Evolutionary conservation across 179 eudicot genomes (phyloP).

Genomic region (Gypsophila paniculata): DNA sequence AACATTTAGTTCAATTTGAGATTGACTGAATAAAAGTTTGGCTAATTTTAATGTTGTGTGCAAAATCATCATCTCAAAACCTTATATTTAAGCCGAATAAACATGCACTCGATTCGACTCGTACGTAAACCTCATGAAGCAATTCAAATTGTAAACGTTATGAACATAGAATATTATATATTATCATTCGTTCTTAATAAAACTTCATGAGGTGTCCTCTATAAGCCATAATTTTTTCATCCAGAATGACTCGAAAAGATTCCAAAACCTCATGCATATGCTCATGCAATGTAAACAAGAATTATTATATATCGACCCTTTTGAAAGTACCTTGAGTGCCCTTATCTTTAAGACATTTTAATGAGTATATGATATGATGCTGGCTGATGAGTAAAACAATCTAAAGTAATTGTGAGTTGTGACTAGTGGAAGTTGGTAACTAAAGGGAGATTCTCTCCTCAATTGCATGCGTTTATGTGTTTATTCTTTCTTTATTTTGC

Average conservation of each 20-base stretch:
- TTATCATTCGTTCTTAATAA: background rate
- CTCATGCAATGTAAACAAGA: slow-evolving; percentile 19
- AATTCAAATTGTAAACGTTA: background rate
- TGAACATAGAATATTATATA: background rate
- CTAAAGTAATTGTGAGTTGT: slow-evolving; percentile 5
- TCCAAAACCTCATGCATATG: slow-evolving; percentile 8
- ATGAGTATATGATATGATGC: slow-evolving; percentile 14
- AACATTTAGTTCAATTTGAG: background rate
- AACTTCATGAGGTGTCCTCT: background rate
- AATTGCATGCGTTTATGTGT: background rate
- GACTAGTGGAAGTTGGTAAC: slow-evolving; percentile 28
- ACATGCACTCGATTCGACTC: too few relatives aligned
- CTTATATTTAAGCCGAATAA: too few relatives aligned
- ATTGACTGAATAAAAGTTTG: background rate
- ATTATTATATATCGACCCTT: slow-evolving; percentile 18
- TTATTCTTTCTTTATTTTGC: slow-evolving; percentile 8
- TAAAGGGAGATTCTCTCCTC: slow-evolving; percentile 7
- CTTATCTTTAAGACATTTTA: slow-evolving; percentile 19
- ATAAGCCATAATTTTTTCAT: background rate
- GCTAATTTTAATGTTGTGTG: too few relatives aligned
- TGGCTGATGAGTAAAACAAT: slow-evolving; percentile 18
- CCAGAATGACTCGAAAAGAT: background rate
- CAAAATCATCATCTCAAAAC: too few relatives aligned
- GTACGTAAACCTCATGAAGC: background rate
- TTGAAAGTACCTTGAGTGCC: background rate